Base-by-base conservation (phyloP, 2,329 filamentous ascomycete genomes). In the Pleochaeta shiraiana region DNA sequence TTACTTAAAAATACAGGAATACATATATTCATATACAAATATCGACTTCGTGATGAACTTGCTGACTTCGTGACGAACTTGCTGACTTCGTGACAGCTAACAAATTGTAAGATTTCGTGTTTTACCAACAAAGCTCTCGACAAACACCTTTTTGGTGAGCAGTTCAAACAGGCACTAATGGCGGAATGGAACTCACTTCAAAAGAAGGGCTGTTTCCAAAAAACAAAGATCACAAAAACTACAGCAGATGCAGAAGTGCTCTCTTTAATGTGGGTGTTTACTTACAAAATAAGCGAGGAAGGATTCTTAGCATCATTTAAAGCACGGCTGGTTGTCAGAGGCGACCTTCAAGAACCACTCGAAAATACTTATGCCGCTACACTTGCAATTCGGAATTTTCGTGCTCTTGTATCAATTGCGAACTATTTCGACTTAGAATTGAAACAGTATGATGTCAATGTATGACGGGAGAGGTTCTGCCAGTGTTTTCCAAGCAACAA, bases 361-460 rank as follows among this genome's bases (percentile, higher is more conserved):
- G 53, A 57, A 31, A 57, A 57, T 57, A 57, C n/a, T 12, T 57
- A 57, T 21, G 26, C 53, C 11, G 53, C 28, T 9, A 57, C 53
- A 16, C 53, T 57, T 26, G 53, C 26, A 57, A 57, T 57, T 31
- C 21, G 28, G 30, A 57, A 57, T 57, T 57, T 57, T 57, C 53
- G 53, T 12, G 53, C 53, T 11, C 21, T 57, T 30, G 12, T 30
- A 12, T 28, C 53, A 28, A 31, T 28, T 12, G 1, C 53, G 5
- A 6, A 63, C 21, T 47, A 30, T 28, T 63, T 63, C 31, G 37
- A 47, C 19, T 21, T 30, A 21, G 61, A 63, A 50, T 31, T 45
- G 30, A 63, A 21, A 19, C 4, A 30, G 19, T 47, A 47, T 19
- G 28, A 63, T 43, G n/a, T n/a, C n/a, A n/a, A n/a, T n/a, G n/a